phyloP scores from a whole-genome alignment of 768 basidiomycete species.

The Guyanaporus albipodus region DNA sequence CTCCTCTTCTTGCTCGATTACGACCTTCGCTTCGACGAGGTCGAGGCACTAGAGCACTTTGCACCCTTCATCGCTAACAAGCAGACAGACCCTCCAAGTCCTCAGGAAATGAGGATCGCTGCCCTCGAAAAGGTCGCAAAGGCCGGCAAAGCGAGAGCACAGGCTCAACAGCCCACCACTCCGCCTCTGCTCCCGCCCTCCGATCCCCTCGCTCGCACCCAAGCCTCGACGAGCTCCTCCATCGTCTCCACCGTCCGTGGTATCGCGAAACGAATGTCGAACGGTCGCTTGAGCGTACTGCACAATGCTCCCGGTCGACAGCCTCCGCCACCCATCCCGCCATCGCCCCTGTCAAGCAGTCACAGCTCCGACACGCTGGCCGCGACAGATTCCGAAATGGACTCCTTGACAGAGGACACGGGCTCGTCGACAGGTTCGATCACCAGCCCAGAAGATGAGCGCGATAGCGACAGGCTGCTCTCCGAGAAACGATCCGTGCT shows the following conservation, averaged over 20 bases:
- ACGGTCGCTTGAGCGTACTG: conserved; percentile 34
- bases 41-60: conserved; percentile 69
- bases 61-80: conserved; percentile 54
- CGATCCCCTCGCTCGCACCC: conserved; percentile 30
- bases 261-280: conserved; percentile 55
- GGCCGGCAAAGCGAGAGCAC: conserved; percentile 51
- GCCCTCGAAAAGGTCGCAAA: conserved; percentile 53
- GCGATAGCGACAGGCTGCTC: conserved; percentile 22
- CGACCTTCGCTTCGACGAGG: conserved; percentile 86
- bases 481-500: conserved; percentile 41
- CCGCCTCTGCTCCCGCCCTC: conserved; percentile 44
- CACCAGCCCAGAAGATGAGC: conserved; percentile 48
- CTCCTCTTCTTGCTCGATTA: conserved; percentile 90
- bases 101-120: conserved; percentile 44
- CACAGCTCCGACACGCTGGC: conserved; percentile 44
- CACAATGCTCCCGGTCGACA: conserved; percentile 17
- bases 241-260: conserved; percentile 55
- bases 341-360: conserved; percentile 35
- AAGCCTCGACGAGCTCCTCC: conserved; percentile 28
- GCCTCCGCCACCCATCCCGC: conserved; percentile 16
- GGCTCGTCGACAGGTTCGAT: conserved; percentile 51
- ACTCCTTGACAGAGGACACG: conserved; percentile 60
- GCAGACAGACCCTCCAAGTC: conserved; percentile 18
- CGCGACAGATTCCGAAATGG: conserved; percentile 53
- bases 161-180: conserved; percentile 42